Evolutionary conservation across 1,139 yeast genomes (phyloP), one percentile per base, ranked within the genome.

Genomic region (Chernovozyma sophiae-reginae): DNA sequence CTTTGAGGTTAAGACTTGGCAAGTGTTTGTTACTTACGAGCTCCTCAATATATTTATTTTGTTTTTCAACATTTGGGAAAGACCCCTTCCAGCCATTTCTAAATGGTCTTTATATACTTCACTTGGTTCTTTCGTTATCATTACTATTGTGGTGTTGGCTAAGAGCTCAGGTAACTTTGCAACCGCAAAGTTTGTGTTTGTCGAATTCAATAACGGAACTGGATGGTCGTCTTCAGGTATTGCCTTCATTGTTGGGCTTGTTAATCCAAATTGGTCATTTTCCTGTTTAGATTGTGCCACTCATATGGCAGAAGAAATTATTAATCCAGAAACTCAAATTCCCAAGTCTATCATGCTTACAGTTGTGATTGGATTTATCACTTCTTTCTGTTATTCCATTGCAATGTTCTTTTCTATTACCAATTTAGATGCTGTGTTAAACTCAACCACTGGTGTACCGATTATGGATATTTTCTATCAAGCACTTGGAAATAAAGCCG

Each of bases 211-310:
- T 39, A 81, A 82, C 55, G 72, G 68, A 37, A 81, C 87, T 17
- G 87, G 87, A 30, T 81, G 86, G 86, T 54, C 64, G 15, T 67
- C 70, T 14, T 52, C 74, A 17, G 84, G 72, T 4, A 72, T 79
- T 44, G 85, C 85, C 1, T 79, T 79, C 49, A 75, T 80, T 39
- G 78, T 79, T 12, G 86, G 86, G 37, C 59, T 80, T 42, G 74
- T 80, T 47, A 79, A 79, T 52, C 86, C 86, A 26, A 79, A 78
- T 36, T 79, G 85, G 85, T 74, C 81, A 1, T 79, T 79, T 53
- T 71, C 79, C n/a, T 79, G 86, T 55, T 60, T 79, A 39, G 86
- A 80, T 52, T 75, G 81, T 44, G 85, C 85, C 7, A 76, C 85
- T 2, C 86, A 79, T 49, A 74, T 80, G 76, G 83, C 84, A 13